These are phyloP conservation scores for Pyrenochaeta sp. DNA, from an alignment of 2,329 filamentous ascomycete species.

Conservation along the genomic window DNA sequence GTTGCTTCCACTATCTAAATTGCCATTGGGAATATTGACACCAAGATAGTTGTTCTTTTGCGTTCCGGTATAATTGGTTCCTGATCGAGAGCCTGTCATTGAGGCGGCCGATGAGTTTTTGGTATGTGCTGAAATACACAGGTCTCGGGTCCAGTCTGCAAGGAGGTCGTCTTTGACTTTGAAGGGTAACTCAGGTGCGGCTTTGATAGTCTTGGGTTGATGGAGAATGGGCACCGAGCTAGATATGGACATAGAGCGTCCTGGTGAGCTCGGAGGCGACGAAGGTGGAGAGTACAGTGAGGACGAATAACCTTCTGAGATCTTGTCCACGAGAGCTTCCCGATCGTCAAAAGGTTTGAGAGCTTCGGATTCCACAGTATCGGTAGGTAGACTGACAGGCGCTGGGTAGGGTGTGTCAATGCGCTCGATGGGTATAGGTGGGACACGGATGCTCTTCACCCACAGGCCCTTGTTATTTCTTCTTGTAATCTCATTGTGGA, in stretches of 20 bases:
- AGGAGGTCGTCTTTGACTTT: conserved; percentile 79
- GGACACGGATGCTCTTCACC: conserved; percentile 77
- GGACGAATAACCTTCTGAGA: conserved; percentile 75
- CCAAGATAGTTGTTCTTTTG: conserved; percentile 59
- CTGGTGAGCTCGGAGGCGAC: conserved; percentile 76
- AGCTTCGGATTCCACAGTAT: conserved; percentile 41
- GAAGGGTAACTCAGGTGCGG: conserved; percentile 65
- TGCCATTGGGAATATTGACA: conserved; percentile 60
- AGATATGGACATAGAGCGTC: conserved; percentile 69
- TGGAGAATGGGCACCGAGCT: conserved; percentile 54
- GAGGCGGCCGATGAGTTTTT: conserved; percentile 76
- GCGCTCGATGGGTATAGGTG: conserved; percentile 69
- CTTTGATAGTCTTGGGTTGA: conserved; percentile 31
- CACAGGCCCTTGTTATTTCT: conserved; percentile 79
- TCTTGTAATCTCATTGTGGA: conserved; percentile 78
- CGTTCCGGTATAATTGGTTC: conserved; percentile 34
- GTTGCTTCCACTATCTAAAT: conserved; percentile 40
- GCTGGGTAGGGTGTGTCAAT: conserved; percentile 55
- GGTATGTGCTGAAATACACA: conserved; percentile 72
- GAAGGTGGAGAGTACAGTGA: conserved; percentile 69
- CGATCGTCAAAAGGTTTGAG: conserved; percentile 80
- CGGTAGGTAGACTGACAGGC: conserved; percentile 29
- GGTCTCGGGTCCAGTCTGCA: conserved; percentile 80
- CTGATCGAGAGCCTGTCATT: conserved; percentile 74
- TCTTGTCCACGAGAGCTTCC: conserved; percentile 74